A percentile compares a stretch with the other conserved stretches of the same genome.
phyloP scores from a whole-genome alignment of 2,329 filamentous ascomycete species.

The Arthrobotrys pseudoclavata region DNA sequence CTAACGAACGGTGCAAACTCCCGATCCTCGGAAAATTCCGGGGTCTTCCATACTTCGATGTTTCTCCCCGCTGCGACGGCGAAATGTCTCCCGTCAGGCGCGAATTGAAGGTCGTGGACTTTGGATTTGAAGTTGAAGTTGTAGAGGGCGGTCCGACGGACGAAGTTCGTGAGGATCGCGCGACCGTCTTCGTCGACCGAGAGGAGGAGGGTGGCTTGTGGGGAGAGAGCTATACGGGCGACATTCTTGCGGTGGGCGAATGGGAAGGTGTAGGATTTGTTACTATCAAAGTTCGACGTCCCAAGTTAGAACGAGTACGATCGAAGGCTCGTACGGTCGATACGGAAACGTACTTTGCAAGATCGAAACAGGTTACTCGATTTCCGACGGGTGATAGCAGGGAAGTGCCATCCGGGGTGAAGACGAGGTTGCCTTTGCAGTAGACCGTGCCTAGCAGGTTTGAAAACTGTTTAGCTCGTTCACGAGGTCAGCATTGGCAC shows the following conservation, averaged over 20 bases:
- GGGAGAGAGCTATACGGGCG: slow-evolving; percentile 85
- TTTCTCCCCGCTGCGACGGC: slow-evolving; percentile 87
- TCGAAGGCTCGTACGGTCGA: not conserved
- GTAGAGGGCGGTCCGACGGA: slow-evolving; percentile 86
- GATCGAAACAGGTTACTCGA: slow-evolving; percentile 92
- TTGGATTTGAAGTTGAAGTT: slow-evolving; percentile 93
- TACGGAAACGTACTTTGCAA: slow-evolving; percentile 80
- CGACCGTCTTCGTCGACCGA: slow-evolving; percentile 94
- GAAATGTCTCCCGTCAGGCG: slow-evolving; percentile 90
- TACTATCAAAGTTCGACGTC: slow-evolving; percentile 70
- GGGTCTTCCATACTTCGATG: slow-evolving; percentile 96
- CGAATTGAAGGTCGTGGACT: slow-evolving; percentile 87
- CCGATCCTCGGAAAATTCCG: slow-evolving; percentile 82
- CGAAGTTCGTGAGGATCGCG: slow-evolving; percentile 91
- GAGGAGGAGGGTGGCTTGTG: slow-evolving; percentile 90
- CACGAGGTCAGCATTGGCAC: slow-evolving; percentile 33
- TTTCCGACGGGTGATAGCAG: slow-evolving; percentile 97
- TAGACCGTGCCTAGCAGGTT: slow-evolving; percentile 98
- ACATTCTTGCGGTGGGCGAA: slow-evolving; percentile 97
- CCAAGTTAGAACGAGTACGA: not conserved
- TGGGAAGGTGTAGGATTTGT: slow-evolving; percentile 86
- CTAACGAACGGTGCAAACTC: slow-evolving; percentile 96
- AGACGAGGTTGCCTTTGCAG: slow-evolving; percentile 96
- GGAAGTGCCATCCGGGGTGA: slow-evolving; percentile 94
- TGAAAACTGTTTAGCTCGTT: slow-evolving; percentile 78